Conservation (phyloP, 805 yeast species). For the Tetrapisispora arboricola region DNA sequence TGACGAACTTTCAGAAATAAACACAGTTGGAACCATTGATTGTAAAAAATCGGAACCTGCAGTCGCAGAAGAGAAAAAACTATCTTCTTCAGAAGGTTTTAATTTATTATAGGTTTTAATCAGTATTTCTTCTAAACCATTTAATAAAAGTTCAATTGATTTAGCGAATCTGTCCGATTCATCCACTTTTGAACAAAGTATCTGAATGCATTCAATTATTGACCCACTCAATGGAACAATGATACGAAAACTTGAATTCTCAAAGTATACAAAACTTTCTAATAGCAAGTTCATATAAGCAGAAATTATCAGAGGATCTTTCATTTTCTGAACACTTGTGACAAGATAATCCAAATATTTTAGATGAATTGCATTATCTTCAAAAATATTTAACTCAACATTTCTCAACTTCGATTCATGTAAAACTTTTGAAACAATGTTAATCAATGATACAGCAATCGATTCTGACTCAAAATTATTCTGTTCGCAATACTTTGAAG, state of each 20-base stretch:
- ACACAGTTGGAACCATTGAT: slow-evolving; percentile 27
- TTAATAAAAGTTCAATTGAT: slow-evolving; percentile 35
- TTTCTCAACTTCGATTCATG: slow-evolving; percentile 24
- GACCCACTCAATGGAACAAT: slow-evolving; percentile 45
- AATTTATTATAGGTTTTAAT: slow-evolving; percentile 46
- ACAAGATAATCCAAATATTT: slow-evolving; percentile 38
- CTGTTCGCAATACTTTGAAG: slow-evolving; percentile 23
- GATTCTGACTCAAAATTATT: slow-evolving; percentile 21
- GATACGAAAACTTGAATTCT: slow-evolving; percentile 44
- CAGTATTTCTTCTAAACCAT: slow-evolving; percentile 60
- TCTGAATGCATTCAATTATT: slow-evolving; percentile 20
- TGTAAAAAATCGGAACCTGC: slow-evolving; percentile 24
- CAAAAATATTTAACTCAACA: slow-evolving; percentile 25
- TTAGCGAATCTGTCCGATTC: slow-evolving; percentile 35
- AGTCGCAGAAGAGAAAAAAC: slow-evolving; percentile 10
- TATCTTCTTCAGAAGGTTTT: slow-evolving; percentile 27
- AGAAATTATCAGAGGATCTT: slow-evolving; percentile 29
- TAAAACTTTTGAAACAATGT: slow-evolving; percentile 26
- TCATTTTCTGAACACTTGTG: slow-evolving; percentile 38
- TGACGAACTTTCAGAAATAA: slow-evolving; percentile 28
- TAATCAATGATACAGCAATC: slow-evolving; percentile 26
- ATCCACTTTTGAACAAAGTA: slow-evolving; percentile 12
- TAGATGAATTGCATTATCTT: slow-evolving; percentile 24
- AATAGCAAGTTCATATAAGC: slow-evolving; percentile 38
- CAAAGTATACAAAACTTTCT: slow-evolving; percentile 41